A percentile compares a stretch with the other conserved stretches of the same genome.
These are phyloP conservation scores for Didymella pomorum DNA, from an alignment of 2,329 filamentous ascomycete species.

Conservation along the genomic window DNA sequence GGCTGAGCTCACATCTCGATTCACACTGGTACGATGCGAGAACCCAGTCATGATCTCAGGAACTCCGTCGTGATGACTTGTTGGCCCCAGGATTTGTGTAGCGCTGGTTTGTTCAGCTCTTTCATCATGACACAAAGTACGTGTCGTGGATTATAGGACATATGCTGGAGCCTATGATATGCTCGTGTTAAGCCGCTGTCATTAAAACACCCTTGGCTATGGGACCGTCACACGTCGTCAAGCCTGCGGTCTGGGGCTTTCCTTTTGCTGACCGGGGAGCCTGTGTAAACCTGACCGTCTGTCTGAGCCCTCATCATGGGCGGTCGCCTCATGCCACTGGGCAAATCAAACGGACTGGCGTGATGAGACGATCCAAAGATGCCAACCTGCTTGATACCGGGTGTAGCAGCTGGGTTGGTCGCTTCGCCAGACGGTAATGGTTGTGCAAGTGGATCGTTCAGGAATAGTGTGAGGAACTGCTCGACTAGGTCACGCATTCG, in stretches of 20 bases:
- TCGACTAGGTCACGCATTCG: constrained; percentile 59
- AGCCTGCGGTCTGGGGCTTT: constrained; percentile 11
- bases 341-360: constrained; percentile 46
- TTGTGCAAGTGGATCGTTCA: constrained; percentile 53
- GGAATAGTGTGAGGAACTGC: constrained; percentile 56
- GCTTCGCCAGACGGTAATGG: constrained; percentile 24
- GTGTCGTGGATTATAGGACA: not conserved
- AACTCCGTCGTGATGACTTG: not conserved
- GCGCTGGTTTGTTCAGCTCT: not conserved
- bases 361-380: constrained; percentile 35
- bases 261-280: constrained; percentile 37
- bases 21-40: not conserved
- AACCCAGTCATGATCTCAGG: not conserved
- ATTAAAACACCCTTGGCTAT: too few relatives aligned
- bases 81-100: not conserved
- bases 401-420: constrained; percentile 36
- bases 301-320: constrained; percentile 28
- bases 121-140: not conserved
- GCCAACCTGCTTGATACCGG: constrained; percentile 33
- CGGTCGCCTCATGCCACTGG: constrained; percentile 34
- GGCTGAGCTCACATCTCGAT: not conserved
- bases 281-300: constrained; percentile 30
- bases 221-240: constrained; percentile 3
- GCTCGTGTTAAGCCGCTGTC: not conserved
- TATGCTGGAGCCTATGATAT: not conserved